A percentile compares a stretch with the other conserved stretches of the same genome.
Conservation (phyloP, 108 stramenopile species). For the Stephanodiscus triporus region DNA sequence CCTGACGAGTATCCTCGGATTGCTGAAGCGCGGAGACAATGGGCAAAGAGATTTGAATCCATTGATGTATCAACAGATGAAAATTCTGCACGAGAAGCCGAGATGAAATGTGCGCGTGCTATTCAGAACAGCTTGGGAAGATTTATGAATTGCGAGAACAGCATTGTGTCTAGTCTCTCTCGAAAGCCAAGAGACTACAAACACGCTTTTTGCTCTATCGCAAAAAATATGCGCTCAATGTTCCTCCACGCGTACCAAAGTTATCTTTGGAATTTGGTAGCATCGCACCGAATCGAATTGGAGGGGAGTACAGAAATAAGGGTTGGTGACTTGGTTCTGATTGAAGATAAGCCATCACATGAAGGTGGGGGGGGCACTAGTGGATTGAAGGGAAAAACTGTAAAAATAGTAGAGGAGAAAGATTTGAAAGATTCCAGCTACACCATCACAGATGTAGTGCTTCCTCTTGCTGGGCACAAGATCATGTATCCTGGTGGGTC, state of each 20-base stretch:
- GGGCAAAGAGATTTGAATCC: slow-evolving; percentile 72
- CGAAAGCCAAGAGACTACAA: slow-evolving; percentile 81
- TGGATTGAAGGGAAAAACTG: slow-evolving; percentile 56
- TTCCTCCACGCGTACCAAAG: slow-evolving; percentile 92
- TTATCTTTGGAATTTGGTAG: slow-evolving; percentile 80
- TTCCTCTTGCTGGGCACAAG: slow-evolving; percentile 84
- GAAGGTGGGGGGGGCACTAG: slow-evolving; percentile 48
- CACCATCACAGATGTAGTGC: slow-evolving; percentile 79
- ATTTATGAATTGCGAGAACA: slow-evolving; percentile 76
- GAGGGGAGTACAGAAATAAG: slow-evolving; percentile 53
- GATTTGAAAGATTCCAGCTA: slow-evolving; percentile 62
- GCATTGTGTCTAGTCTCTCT: slow-evolving; percentile 63
- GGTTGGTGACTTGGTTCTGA: slow-evolving; percentile 73
- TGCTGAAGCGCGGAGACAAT: slow-evolving; percentile 59
- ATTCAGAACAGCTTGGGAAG: slow-evolving; percentile 56
- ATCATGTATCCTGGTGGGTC: slow-evolving; percentile 62
- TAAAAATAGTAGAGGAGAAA: slow-evolving; percentile 62
- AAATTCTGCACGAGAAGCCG: slow-evolving; percentile 51
- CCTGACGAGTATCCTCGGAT: slow-evolving; percentile 57
- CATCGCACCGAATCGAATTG: slow-evolving; percentile 65
- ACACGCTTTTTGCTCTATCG: slow-evolving; percentile 76
- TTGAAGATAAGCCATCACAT: slow-evolving; percentile 46
- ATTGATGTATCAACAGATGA: slow-evolving; percentile 49
- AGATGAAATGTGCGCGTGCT: slow-evolving; percentile 59
- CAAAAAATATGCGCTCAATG: slow-evolving; percentile 86